Base-by-base conservation (phyloP, 345 rosid genomes). In the Orychophragmus violaceus region DNA sequence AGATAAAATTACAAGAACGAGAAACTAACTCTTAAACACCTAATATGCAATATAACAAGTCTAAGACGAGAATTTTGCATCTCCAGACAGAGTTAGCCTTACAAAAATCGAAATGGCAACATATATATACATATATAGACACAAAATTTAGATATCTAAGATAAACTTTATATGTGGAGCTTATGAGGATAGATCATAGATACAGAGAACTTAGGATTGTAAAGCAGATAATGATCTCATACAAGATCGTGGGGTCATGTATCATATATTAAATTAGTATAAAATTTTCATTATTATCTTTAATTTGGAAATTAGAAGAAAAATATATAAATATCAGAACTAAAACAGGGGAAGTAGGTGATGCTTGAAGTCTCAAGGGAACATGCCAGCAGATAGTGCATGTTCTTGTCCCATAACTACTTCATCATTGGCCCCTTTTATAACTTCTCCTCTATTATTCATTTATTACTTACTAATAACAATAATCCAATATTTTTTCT, bases 391-490 rank as follows among this genome's bases (percentile, higher is more conserved):
- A 25, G 50, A 66, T 9, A 51, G 16, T 59, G 56, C 63, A 74
- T 67, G 73, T 67, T 67, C 73, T 60, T 74, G 68, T 53, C 73
- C 64, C 68, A n/a, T 66, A 52, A 52, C 72, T 67, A 60, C 45
- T 67, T 74, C 72, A 74, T 66, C 77, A 60, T 74, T 74, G 77
- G 61, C 24, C 72, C 63, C 72, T 74, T 66, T 60, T 60, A 58
- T 50, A 74, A 23, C 50, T 7, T 52, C 68, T 50, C 71, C 65
- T 59, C 77, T 44, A 59, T 52, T 50, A 64, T 59, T 57, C 62
- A 33, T 19, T 8, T 35, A 6, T 33, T 49, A 29, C 10, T 27
- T 28, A 37, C 8, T 48, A 17, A 45, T 9, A 45, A 62, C 56
- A 33, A 32, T 49, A 13, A 35, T 55, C 37, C 51, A 33, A 14